These are phyloP conservation scores for Aspergillus transmontanensis DNA, from an alignment of 2,329 filamentous ascomycete genomes.

Conservation along the genomic window DNA sequence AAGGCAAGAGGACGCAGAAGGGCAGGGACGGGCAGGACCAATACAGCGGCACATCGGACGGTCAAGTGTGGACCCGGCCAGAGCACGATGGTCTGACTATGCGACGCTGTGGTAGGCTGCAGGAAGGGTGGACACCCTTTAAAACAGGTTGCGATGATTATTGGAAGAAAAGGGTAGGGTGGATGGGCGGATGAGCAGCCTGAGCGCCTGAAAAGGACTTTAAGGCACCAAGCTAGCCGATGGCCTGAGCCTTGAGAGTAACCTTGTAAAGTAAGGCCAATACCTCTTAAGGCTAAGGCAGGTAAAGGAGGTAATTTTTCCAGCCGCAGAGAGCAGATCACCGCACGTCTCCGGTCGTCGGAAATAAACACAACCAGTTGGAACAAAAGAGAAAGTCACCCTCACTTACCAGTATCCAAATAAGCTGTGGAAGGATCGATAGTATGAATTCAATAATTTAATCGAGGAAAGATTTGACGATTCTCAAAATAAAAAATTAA, in stretches of 20 bases:
- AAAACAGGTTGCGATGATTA: conserved; percentile 9
- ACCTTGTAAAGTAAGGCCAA: not conserved
- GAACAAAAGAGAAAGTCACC: not conserved
- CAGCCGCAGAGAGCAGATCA: conserved; percentile 18
- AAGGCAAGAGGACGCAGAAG: conserved; percentile 24
- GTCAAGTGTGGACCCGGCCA: conserved; percentile 27
- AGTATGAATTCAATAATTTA: not conserved
- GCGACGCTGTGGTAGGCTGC: not conserved
- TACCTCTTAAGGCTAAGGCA: not conserved
- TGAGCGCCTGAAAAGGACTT: conserved; percentile 23
- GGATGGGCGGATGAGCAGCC: conserved; percentile 20
- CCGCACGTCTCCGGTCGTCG: conserved; percentile 21
- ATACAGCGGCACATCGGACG: conserved; percentile 29
- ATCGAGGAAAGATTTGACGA: not conserved
- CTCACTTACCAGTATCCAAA: conserved; percentile 2
- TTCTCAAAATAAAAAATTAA: not conserved
- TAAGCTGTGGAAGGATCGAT: not conserved
- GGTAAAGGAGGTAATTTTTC: conserved; percentile 2
- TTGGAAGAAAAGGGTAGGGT: conserved; percentile 1
- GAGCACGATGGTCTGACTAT: conserved; percentile 33
- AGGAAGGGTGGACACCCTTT: conserved; percentile 10
- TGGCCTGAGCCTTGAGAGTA: conserved; percentile 1
- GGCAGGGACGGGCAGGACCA: conserved; percentile 26
- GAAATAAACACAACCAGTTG: not conserved
- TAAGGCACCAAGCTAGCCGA: conserved; percentile 20